Evolutionary conservation across 2,329 filamentous ascomycete species (phyloP).

Genomic region (Monosporascus sp.): DNA sequence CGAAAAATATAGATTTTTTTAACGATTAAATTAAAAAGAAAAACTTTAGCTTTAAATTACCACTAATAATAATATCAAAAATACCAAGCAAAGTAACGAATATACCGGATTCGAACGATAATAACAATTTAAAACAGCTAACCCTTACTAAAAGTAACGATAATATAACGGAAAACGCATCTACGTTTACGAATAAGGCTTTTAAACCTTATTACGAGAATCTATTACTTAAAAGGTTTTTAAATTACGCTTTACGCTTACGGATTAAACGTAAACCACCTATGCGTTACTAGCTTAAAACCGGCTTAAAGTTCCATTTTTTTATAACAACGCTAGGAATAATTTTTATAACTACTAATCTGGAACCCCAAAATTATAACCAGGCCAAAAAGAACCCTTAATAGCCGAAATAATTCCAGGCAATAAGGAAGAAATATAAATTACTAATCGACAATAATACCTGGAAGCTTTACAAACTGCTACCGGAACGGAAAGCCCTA

Average conservation of each 20-base stretch:
- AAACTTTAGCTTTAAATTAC: neutral
- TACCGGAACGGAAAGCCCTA: neutral
- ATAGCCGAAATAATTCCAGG: constrained; percentile 1
- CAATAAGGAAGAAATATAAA: constrained; percentile 4
- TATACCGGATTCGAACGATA: neutral
- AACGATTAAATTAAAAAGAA: too few relatives aligned
- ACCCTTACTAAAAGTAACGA: neutral
- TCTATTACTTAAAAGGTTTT: neutral
- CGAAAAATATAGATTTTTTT: too few relatives aligned
- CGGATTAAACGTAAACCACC: neutral
- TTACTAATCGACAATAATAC: constrained; percentile 4
- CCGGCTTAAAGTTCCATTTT: neutral
- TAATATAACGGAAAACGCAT: neutral
- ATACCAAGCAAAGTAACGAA: neutral
- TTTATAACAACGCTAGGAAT: neutral
- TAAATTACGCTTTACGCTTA: neutral
- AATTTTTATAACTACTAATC: neutral
- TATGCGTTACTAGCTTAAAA: neutral
- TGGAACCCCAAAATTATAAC: constrained; percentile 1
- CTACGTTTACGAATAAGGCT: neutral
- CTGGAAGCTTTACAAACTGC: neutral
- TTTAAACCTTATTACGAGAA: neutral
- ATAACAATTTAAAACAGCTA: neutral
- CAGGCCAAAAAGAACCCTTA: neutral
- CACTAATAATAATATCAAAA: neutral